phyloP scores from a whole-genome alignment of 495 filamentous ascomycete species.

The Neurospora tetraspora region DNA sequence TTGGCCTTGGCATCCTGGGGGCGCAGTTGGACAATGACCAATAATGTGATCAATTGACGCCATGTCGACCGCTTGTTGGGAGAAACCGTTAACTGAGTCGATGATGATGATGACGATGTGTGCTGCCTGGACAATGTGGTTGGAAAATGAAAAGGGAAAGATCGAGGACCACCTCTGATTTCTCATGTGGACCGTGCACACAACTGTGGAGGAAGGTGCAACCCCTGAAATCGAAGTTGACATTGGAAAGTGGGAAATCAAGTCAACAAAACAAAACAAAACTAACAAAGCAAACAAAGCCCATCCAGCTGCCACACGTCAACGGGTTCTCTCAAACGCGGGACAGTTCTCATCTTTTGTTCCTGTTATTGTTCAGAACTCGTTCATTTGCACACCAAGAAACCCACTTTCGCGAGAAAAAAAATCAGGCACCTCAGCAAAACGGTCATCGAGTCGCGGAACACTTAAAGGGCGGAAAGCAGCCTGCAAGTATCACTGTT shows the following conservation, averaged over 20 bases:
- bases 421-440: background rate
- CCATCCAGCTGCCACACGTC: background rate
- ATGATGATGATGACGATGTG: background rate
- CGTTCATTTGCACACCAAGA: background rate
- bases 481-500: background rate
- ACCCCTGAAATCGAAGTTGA: background rate
- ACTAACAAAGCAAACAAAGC: background rate
- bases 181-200: background rate
- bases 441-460: background rate
- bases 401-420: background rate
- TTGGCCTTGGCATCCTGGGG: background rate
- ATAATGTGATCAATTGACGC: background rate
- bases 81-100: background rate
- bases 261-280: background rate
- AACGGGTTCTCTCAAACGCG: background rate
- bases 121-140: background rate
- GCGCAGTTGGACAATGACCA: background rate
- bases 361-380: background rate
- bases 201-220: background rate
- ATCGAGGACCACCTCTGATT: background rate
- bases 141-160: background rate
- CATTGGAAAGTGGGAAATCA: background rate
- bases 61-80: background rate
- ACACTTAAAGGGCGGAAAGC: background rate
- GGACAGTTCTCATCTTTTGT: background rate